Evolutionary conservation across 2,329 filamentous ascomycete species (phyloP).

Genomic region (Beauveria asiatica): DNA sequence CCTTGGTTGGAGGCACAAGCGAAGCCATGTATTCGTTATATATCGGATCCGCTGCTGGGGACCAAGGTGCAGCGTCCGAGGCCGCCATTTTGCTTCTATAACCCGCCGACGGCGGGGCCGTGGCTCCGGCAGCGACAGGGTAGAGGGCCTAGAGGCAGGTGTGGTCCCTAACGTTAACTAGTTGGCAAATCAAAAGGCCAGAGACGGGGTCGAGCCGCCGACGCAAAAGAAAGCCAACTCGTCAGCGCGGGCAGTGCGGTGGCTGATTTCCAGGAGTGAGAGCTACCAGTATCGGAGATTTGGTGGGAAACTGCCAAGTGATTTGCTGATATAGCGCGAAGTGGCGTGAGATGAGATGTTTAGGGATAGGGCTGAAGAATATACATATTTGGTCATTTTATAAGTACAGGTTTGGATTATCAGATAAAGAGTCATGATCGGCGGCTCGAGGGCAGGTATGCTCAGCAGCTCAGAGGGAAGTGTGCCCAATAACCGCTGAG

Average conservation of each 20-base stretch:
- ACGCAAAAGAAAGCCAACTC: not conserved
- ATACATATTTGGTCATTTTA: not conserved
- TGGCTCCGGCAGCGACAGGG: not conserved
- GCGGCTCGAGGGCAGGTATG: not conserved
- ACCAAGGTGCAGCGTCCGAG: conserved; percentile 14
- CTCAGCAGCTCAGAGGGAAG: not conserved
- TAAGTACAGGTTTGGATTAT: not conserved
- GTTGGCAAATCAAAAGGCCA: not conserved
- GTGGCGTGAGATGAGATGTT: not conserved
- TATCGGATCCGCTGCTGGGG: not conserved
- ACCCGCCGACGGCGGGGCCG: conserved; percentile 1
- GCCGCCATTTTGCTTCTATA: conserved; percentile 7
- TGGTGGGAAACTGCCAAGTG: not conserved
- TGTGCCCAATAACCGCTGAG: not conserved
- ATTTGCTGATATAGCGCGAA: not conserved
- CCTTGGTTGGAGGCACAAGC: conserved; percentile 36
- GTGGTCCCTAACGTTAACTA: not conserved
- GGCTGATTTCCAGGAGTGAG: not conserved
- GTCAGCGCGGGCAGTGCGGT: not conserved
- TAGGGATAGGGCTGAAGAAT: not conserved
- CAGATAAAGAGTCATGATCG: not conserved
- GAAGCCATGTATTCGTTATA: conserved; percentile 41
- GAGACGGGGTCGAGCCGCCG: not conserved
- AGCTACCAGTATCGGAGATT: not conserved
- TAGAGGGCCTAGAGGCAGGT: not conserved